Percentiles rank a stretch among this genome's conserved stretches.
phyloP scores from a whole-genome alignment of 1,139 yeast genomes.

The Hansenula lynferdii region DNA sequence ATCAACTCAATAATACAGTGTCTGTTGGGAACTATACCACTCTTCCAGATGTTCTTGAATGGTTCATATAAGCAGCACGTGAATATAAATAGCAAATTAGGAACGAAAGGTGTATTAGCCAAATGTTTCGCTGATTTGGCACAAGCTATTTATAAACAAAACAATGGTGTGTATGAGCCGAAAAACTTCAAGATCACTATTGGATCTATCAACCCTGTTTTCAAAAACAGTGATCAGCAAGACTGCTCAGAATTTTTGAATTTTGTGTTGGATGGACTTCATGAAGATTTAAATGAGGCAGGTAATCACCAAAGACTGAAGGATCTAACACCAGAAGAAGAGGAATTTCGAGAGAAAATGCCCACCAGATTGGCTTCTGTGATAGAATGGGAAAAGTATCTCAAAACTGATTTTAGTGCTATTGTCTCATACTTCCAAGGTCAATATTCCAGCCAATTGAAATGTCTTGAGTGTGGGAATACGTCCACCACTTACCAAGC shows the following conservation, averaged over 20 bases:
- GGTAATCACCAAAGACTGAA: constrained; percentile 49
- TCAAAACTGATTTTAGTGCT: constrained; percentile 78
- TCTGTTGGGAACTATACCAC: constrained; percentile 46
- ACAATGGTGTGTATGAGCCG: constrained; percentile 49
- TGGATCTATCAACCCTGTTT: constrained; percentile 67
- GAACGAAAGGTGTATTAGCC: constrained; percentile 81
- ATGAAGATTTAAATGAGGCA: constrained; percentile 80
- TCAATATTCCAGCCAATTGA: constrained; percentile 76
- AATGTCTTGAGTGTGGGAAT: constrained; percentile 67
- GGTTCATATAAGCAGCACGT: constrained; percentile 67
- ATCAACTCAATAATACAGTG: constrained; percentile 92
- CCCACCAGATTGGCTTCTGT: constrained; percentile 85
- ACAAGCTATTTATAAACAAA: constrained; percentile 50
- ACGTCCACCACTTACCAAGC: constrained; percentile 90
- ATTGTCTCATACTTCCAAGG: constrained; percentile 89
- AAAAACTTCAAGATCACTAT: constrained; percentile 54
- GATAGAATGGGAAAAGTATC: constrained; percentile 91
- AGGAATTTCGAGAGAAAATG: constrained; percentile 63
- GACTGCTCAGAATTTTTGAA: constrained; percentile 91
- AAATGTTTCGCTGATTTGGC: constrained; percentile 64
- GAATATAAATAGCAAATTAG: constrained; percentile 69
- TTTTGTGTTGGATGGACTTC: constrained; percentile 78
- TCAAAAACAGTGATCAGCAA: constrained; percentile 80
- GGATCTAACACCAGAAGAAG: constrained; percentile 70
- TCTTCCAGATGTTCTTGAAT: constrained; percentile 43